Conservation (phyloP, 108 stramenopile genomes). For the Skeletonema grethae region DNA sequence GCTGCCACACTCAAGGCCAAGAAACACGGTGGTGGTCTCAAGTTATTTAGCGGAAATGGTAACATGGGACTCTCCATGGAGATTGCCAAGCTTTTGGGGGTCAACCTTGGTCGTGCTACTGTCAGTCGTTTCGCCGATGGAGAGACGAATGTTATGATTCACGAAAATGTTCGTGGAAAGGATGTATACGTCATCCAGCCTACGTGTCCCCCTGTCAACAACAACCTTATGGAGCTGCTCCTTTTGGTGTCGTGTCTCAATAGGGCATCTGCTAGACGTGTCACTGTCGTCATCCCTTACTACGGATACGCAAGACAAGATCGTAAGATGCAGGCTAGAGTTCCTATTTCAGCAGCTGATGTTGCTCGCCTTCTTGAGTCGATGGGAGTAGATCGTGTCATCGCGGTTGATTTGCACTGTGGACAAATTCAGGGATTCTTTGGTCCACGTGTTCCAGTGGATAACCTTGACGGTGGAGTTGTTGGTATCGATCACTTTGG, state of each 20-base stretch:
- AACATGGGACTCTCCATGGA: constrained; percentile 94
- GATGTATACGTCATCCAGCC: constrained; percentile 98
- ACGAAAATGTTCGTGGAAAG: constrained; percentile 98
- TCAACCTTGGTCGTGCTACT: constrained; percentile 95
- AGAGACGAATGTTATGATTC: constrained; percentile 97
- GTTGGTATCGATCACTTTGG: constrained; percentile 99
- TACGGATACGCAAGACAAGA: constrained; percentile 99
- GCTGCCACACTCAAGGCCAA: constrained; percentile 81
- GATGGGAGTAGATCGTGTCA: constrained; percentile 99
- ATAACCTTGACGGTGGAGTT: constrained; percentile 98
- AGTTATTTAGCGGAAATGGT: constrained; percentile 97
- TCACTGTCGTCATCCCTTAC: constrained; percentile 98
- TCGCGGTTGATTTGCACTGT: constrained; percentile 99
- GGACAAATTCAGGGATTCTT: constrained; percentile 99
- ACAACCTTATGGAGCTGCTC: constrained; percentile 96
- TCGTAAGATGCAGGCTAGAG: constrained; percentile 98
- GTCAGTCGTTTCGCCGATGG: constrained; percentile 97
- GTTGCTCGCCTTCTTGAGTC: constrained; percentile 98
- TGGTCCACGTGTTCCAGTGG: constrained; percentile 98
- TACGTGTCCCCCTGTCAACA: constrained; percentile 98
- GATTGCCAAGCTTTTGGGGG: constrained; percentile 93
- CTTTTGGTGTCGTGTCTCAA: constrained; percentile 97
- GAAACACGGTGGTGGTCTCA: constrained; percentile 87
- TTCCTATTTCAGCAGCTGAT: constrained; percentile 99
- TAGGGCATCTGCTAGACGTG: constrained; percentile 92